Evolutionary conservation across 495 filamentous ascomycete species (phyloP).

Genomic region (Hyaloscypha finlandica): DNA sequence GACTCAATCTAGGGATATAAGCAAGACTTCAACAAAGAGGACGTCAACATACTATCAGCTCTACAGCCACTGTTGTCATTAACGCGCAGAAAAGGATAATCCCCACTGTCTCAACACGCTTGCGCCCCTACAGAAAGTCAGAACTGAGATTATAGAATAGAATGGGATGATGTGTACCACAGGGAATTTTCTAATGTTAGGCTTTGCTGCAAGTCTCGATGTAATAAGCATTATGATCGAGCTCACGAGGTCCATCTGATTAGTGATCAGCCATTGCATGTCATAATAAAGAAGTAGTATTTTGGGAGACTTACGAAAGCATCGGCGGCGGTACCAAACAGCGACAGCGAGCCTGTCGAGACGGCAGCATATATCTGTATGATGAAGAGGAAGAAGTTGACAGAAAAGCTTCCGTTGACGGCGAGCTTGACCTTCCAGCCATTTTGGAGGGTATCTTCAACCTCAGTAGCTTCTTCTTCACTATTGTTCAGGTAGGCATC

Average conservation of each 20-base stretch:
- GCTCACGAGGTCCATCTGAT: constrained; percentile 58
- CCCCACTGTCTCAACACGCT: constrained; percentile 55
- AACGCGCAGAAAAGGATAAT: constrained; percentile 61
- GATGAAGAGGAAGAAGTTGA: constrained; percentile 56
- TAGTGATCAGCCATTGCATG: constrained; percentile 19
- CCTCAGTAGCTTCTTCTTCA: constrained; percentile 51
- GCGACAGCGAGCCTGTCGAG: constrained; percentile 54
- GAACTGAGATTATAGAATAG: constrained; percentile 1
- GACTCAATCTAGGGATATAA: constrained; percentile 45
- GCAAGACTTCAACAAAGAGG: neutral
- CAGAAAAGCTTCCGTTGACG: constrained; percentile 52
- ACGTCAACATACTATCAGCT: constrained; percentile 46
- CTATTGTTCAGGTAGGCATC: constrained; percentile 54
- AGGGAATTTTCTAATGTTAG: constrained; percentile 58
- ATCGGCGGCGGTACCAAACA: constrained; percentile 60
- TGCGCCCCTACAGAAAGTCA: constrained; percentile 46
- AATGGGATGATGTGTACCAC: constrained; percentile 39
- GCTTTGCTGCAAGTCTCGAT: constrained; percentile 50
- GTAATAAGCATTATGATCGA: constrained; percentile 58
- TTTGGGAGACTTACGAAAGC: constrained; percentile 46
- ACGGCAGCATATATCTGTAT: constrained; percentile 61
- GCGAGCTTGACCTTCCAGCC: constrained; percentile 58
- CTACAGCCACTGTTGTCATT: constrained; percentile 58
- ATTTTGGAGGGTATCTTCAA: constrained; percentile 49
- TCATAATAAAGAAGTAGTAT: constrained; percentile 6